phyloP scores from a whole-genome alignment of 352 stramenopile species.

The Globisporangium paddicum region DNA sequence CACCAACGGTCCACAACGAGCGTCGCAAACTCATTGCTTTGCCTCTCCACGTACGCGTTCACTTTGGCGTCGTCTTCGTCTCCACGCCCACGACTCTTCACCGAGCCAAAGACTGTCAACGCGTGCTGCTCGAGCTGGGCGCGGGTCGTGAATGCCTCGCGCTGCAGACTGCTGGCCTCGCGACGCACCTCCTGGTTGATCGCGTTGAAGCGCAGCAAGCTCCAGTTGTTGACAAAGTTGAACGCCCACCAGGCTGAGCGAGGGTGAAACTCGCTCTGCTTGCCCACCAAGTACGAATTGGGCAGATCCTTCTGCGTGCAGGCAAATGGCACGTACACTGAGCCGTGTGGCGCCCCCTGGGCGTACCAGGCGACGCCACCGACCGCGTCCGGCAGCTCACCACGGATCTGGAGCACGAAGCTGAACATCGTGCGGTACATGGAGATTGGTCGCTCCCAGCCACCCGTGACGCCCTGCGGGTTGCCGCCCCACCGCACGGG shows the following conservation, averaged over 20 bases:
- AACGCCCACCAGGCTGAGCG: constrained; percentile 82
- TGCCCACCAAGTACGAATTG: constrained; percentile 51
- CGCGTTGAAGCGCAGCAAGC: constrained; percentile 61
- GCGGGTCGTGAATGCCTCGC: constrained; percentile 25
- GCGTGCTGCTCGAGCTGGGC: constrained; percentile 11
- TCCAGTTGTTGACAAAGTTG: constrained; percentile 88
- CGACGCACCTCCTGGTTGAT: constrained; percentile 55
- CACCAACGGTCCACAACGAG: constrained; percentile 57
- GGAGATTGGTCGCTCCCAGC: constrained; percentile 89
- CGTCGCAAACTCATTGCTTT: constrained; percentile 53
- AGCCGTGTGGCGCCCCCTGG: constrained; percentile 56
- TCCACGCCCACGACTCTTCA: neutral
- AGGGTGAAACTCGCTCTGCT: constrained; percentile 62
- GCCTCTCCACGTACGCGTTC: constrained; percentile 22
- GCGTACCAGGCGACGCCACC: constrained; percentile 65
- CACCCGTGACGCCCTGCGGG: constrained; percentile 43
- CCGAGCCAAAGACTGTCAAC: constrained; percentile 2
- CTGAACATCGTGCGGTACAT: constrained; percentile 87
- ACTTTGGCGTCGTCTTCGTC: constrained; percentile 6
- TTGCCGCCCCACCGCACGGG: constrained; percentile 80
- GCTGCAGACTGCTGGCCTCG: constrained; percentile 35
- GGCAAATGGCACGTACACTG: constrained; percentile 73
- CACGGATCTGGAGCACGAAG: constrained; percentile 66
- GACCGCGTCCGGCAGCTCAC: constrained; percentile 30
- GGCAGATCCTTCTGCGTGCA: constrained; percentile 44